phyloP scores from a whole-genome alignment of 176 grass and related monocot species.

The Musa beccarii region DNA sequence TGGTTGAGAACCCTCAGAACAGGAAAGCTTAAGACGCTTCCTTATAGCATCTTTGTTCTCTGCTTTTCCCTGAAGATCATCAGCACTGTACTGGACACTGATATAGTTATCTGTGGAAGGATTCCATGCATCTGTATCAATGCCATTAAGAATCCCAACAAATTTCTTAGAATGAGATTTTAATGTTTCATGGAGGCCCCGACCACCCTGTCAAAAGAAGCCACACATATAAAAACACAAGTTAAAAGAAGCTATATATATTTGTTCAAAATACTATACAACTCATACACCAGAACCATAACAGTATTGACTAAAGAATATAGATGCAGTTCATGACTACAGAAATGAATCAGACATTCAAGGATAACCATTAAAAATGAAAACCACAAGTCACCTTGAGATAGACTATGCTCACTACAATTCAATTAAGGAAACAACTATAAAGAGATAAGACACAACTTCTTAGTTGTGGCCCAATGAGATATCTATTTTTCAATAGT shows the following conservation, averaged over 20 bases:
- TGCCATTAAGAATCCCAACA: constrained; percentile 90
- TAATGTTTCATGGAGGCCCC: constrained; percentile 74
- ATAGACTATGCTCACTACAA: too few relatives aligned
- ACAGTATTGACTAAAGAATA: background rate
- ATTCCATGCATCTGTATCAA: constrained; percentile 94
- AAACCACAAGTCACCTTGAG: too few relatives aligned
- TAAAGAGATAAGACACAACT: too few relatives aligned
- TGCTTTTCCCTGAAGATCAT: constrained; percentile 57
- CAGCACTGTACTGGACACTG: constrained; percentile 53
- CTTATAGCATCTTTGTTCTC: constrained; percentile 64
- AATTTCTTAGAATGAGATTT: constrained; percentile 88
- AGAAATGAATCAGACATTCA: background rate
- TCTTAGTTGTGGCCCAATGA: too few relatives aligned
- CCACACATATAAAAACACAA: background rate
- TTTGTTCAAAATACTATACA: background rate
- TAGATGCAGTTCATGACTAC: background rate
- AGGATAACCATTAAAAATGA: background rate
- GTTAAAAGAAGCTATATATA: background rate
- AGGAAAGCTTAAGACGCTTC: constrained; percentile 51
- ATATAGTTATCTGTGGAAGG: constrained; percentile 65
- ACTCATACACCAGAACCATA: background rate
- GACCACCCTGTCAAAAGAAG: constrained; percentile 50
- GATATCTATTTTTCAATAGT: too few relatives aligned
- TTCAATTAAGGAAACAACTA: too few relatives aligned
- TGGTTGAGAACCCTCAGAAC: constrained; percentile 52